phyloP scores from a whole-genome alignment of 2,329 filamentous ascomycete genomes.

The Xylaria sp. region DNA sequence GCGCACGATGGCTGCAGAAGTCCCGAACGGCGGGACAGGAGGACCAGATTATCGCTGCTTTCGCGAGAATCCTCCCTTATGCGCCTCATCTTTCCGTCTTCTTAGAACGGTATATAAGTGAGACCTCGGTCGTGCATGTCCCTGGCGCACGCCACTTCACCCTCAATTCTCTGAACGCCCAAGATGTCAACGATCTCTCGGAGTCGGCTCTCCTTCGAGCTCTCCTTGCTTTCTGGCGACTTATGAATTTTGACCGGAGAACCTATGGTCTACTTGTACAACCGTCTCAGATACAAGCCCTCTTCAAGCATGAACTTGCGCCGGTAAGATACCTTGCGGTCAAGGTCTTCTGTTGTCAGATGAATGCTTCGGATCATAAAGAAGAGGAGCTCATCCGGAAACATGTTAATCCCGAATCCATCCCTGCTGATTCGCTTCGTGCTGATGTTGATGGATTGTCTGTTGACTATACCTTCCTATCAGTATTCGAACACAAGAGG shows the following conservation, averaged over 20 bases:
- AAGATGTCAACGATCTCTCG: constrained; percentile 10
- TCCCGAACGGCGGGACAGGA: constrained; percentile 35
- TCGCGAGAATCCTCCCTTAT: constrained; percentile 76
- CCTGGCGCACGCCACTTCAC: constrained; percentile 19
- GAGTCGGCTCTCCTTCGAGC: constrained; percentile 31
- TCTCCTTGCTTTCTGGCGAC: constrained; percentile 68
- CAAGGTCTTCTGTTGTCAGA: constrained; percentile 71
- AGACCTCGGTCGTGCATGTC: constrained; percentile 25
- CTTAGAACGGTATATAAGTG: constrained; percentile 46
- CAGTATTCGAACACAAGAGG: constrained; percentile 52
- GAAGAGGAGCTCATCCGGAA: constrained; percentile 64
- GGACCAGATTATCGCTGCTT: constrained; percentile 57
- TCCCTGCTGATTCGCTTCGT: constrained; percentile 46
- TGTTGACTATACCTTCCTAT: constrained; percentile 74
- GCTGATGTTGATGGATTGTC: constrained; percentile 69
- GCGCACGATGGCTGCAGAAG: constrained; percentile 67
- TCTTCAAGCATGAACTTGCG: constrained; percentile 57
- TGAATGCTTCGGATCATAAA: constrained; percentile 74
- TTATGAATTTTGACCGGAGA: constrained; percentile 69
- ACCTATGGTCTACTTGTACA: constrained; percentile 62
- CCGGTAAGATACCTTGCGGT: constrained; percentile 75
- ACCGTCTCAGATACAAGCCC: constrained; percentile 59
- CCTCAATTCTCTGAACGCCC: constrained; percentile 29
- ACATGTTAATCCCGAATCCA: constrained; percentile 52
- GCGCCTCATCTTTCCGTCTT: constrained; percentile 74